Evolutionary conservation across 352 stramenopile genomes (phyloP).

Genomic region (Phytophthora parvispora): DNA sequence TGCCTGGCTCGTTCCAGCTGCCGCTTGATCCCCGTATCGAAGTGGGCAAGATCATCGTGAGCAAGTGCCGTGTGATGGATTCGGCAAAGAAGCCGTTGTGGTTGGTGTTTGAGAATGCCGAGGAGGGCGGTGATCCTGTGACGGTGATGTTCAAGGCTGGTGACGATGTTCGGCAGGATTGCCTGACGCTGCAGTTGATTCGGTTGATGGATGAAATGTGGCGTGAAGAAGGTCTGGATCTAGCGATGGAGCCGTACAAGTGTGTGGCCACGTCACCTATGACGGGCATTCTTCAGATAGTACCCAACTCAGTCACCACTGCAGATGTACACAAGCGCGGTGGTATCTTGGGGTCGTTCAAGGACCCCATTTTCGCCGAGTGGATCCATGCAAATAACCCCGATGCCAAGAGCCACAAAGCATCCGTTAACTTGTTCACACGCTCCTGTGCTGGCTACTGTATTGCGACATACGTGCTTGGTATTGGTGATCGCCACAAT

Average conservation of each 20-base stretch:
- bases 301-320: constrained; percentile 92
- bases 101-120: constrained; percentile 87
- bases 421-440: constrained; percentile 83
- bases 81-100: constrained; percentile 88
- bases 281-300: constrained; percentile 92
- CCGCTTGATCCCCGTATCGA: constrained; percentile 82
- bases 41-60: constrained; percentile 78
- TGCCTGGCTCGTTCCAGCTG: constrained; percentile 86
- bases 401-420: constrained; percentile 58
- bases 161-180: constrained; percentile 97
- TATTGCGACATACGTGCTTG: constrained; percentile 94
- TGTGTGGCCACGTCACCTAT: constrained; percentile 91
- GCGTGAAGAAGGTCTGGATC: constrained; percentile 90
- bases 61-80: constrained; percentile 88
- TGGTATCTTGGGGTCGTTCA: constrained; percentile 80
- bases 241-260: constrained; percentile 92
- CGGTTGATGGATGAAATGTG: constrained; percentile 94
- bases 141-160: constrained; percentile 94
- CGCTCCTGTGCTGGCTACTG: constrained; percentile 93
- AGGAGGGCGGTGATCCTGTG: constrained; percentile 72
- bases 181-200: constrained; percentile 93
- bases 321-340: constrained; percentile 89
- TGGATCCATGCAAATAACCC: constrained; percentile 87
- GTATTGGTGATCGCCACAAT: constrained; percentile 96
- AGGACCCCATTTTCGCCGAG: constrained; percentile 81